A percentile compares a stretch with the other conserved stretches of the same genome.
phyloP scores from a whole-genome alignment of 2,329 filamentous ascomycete species.

The Dichotomopilus funicola region DNA sequence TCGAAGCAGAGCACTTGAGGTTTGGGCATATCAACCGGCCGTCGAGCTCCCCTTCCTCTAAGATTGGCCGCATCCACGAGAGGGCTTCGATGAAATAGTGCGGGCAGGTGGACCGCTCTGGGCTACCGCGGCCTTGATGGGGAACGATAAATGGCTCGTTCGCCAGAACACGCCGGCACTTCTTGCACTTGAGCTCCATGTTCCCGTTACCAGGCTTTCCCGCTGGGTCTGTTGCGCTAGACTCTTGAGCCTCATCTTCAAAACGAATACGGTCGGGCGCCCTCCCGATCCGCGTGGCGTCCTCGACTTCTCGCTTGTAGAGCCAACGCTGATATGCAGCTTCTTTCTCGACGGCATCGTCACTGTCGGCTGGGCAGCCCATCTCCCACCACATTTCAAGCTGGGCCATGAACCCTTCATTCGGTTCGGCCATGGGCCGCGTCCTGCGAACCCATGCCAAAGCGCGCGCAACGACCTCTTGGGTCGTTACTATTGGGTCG shows the following conservation, averaged over 20 bases:
- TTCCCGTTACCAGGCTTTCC: constrained; percentile 25
- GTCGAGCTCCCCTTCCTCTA: constrained; percentile 74
- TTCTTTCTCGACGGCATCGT: constrained; percentile 51
- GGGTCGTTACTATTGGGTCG: constrained; percentile 37
- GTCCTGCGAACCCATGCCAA: constrained; percentile 62
- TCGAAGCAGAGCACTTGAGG: constrained; percentile 66
- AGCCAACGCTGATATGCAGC: constrained; percentile 72
- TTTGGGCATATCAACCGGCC: constrained; percentile 82
- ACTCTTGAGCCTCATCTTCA: constrained; percentile 56
- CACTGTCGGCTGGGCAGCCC: constrained; percentile 62
- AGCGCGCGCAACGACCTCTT: constrained; percentile 51
- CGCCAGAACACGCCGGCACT: constrained; percentile 66
- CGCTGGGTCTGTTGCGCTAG: constrained; percentile 7
- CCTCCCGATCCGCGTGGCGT: constrained; percentile 62
- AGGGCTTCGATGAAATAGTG: constrained; percentile 90
- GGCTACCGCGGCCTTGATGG: constrained; percentile 40
- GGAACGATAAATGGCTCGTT: constrained; percentile 56
- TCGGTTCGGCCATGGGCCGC: constrained; percentile 78
- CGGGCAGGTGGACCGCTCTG: constrained; percentile 49
- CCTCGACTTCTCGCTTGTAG: constrained; percentile 48
- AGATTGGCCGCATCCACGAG: constrained; percentile 84
- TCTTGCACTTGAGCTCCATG: constrained; percentile 75
- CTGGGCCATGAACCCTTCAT: constrained; percentile 85
- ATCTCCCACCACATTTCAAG: constrained; percentile 82
- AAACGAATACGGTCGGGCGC: constrained; percentile 81